phyloP scores from a whole-genome alignment of 2,329 filamentous ascomycete genomes.

The Fusarium redolens region DNA sequence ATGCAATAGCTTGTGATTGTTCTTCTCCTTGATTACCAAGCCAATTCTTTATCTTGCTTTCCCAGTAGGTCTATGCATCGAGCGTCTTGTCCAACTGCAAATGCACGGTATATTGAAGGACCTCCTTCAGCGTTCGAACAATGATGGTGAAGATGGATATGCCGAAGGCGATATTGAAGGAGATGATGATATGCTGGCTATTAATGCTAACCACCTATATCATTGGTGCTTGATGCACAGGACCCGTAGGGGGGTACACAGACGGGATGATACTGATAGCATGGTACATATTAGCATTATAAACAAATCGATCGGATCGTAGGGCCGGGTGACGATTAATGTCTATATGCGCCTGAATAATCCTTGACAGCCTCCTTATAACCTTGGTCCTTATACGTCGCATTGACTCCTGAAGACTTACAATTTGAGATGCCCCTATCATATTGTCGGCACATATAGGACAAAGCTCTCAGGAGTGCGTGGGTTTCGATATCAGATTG shows the following conservation, averaged over 20 bases:
- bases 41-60: neutral
- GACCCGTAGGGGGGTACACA: neutral
- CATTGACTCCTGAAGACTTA: neutral
- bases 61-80: neutral
- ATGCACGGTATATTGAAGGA: neutral
- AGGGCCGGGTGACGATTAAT: neutral
- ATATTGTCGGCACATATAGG: constrained; percentile 3
- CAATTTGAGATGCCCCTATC: neutral
- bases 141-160: neutral
- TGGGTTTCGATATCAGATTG: neutral
- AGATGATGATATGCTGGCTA: neutral
- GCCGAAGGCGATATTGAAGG: neutral
- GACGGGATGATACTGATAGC: neutral
- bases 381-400: neutral
- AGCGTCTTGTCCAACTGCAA: neutral
- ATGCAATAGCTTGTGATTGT: neutral
- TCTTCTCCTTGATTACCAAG: neutral
- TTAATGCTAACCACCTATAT: neutral
- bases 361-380: neutral
- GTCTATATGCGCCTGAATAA: neutral
- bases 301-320: constrained; percentile 11
- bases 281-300: neutral
- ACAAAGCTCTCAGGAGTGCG: neutral
- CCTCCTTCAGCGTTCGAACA: neutral
- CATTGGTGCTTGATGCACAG: neutral